These are phyloP conservation scores for Kwoniella shandongensis DNA, from an alignment of 768 basidiomycete species.

Conservation along the genomic window DNA sequence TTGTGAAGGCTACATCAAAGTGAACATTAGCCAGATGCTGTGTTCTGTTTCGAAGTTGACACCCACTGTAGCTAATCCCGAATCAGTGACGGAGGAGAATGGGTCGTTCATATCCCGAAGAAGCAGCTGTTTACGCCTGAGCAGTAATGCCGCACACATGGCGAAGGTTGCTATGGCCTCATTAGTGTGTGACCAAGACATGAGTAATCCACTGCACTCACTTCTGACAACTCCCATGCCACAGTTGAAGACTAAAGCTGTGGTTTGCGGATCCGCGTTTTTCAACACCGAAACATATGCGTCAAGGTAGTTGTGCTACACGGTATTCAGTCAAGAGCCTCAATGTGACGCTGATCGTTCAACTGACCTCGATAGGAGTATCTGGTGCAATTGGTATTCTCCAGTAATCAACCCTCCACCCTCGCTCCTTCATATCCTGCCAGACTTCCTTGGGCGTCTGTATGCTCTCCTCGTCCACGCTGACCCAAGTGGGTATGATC, in stretches of 20 bases:
- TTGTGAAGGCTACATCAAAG: conserved; percentile 22
- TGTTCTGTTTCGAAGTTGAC: not conserved
- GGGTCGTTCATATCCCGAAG: conserved; percentile 72
- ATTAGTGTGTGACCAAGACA: conserved; percentile 8
- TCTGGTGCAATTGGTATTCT: conserved; percentile 96
- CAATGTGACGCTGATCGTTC: conserved; percentile 1
- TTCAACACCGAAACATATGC: conserved; percentile 82
- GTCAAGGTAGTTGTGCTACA: conserved; percentile 89
- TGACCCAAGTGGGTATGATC: conserved; percentile 90
- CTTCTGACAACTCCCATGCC: conserved; percentile 90
- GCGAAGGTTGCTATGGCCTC: conserved; percentile 73
- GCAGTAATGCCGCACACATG: conserved; percentile 88
- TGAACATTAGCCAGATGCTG: conserved; percentile 5
- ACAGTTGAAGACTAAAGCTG: conserved; percentile 88
- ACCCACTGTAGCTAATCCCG: conserved; percentile 48
- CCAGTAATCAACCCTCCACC: conserved; percentile 93
- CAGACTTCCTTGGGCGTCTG: conserved; percentile 84
- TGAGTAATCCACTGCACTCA: conserved; percentile 12
- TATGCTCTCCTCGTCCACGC: conserved; percentile 79
- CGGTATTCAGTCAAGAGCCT: not conserved
- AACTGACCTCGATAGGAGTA: conserved; percentile 76
- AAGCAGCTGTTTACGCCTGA: conserved; percentile 73
- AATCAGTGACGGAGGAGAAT: conserved; percentile 58
- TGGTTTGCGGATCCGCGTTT: conserved; percentile 71
- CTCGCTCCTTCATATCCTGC: conserved; percentile 71